phyloP scores from a whole-genome alignment of 192 early-diverging fungal species.

The Powellomyces hirtus region DNA sequence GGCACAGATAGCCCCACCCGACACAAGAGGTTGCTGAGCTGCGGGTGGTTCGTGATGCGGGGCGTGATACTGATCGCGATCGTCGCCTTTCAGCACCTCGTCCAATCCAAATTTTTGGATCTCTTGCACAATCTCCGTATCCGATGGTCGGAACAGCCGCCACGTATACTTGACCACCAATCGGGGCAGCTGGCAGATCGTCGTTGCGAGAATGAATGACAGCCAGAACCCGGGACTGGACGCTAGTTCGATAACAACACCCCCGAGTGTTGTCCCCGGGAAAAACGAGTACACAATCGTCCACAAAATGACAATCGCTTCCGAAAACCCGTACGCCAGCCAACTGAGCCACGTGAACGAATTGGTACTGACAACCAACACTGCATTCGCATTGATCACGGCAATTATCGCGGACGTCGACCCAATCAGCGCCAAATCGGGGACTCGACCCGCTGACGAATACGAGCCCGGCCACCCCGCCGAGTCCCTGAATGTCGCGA shows the following conservation, averaged over 20 bases:
- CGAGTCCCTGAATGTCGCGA: constrained; percentile 44
- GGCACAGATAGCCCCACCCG: background rate
- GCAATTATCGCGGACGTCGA: constrained; percentile 70
- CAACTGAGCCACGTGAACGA: constrained; percentile 71
- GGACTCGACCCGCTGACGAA: constrained; percentile 16
- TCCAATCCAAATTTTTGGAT: constrained; percentile 8
- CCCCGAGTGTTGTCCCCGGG: constrained; percentile 48
- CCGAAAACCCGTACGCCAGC: constrained; percentile 36
- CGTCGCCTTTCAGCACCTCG: background rate
- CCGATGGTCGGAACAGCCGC: constrained; percentile 72
- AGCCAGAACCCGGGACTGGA: constrained; percentile 70
- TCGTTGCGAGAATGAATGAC: constrained; percentile 51
- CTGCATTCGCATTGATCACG: constrained; percentile 75
- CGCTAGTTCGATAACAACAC: constrained; percentile 60
- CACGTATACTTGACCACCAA: constrained; percentile 62
- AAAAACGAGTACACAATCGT: constrained; percentile 58
- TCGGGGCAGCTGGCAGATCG: constrained; percentile 74
- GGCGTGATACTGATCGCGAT: background rate
- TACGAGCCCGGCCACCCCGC: constrained; percentile 18
- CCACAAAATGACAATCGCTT: constrained; percentile 57
- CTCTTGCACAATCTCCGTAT: constrained; percentile 85
- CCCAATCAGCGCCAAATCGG: constrained; percentile 50
- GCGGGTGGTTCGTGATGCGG: no score
- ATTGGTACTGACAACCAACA: constrained; percentile 69
- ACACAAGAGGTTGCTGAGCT: no score